A percentile compares a stretch with the other conserved stretches of the same genome.
Evolutionary conservation across 805 yeast genomes (phyloP).

Genomic region (Candida anglica): DNA sequence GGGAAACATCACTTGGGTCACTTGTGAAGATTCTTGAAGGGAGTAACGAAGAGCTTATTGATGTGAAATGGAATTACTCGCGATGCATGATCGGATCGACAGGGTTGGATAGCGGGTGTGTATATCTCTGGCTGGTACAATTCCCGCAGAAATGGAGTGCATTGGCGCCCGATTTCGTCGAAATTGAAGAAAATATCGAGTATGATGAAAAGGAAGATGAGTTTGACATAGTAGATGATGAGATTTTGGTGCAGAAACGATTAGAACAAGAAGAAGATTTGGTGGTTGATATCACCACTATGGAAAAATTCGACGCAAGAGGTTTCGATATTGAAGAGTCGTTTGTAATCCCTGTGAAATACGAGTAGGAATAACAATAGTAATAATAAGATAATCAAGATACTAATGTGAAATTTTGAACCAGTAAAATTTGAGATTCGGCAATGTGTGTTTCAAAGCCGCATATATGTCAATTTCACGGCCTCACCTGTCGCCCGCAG

Average conservation of each 20-base stretch:
- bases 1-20: slow-evolving; percentile 92
- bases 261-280: slow-evolving; percentile 61
- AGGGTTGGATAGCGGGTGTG: slow-evolving; percentile 79
- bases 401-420: too few species aligned
- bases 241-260: slow-evolving; percentile 55
- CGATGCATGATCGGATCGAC: slow-evolving; percentile 75
- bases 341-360: slow-evolving; percentile 58
- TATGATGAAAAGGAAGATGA: slow-evolving; percentile 89
- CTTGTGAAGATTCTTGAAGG: slow-evolving; percentile 86
- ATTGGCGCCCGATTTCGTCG: slow-evolving; percentile 93
- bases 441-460: too few species aligned
- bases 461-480: too few species aligned
- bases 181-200: slow-evolving; percentile 85
- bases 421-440: too few species aligned
- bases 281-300: slow-evolving; percentile 60
- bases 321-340: slow-evolving; percentile 57
- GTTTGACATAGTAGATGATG: slow-evolving; percentile 76
- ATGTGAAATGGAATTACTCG: slow-evolving; percentile 81
- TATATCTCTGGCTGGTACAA: slow-evolving; percentile 77
- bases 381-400: too few species aligned
- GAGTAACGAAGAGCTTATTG: slow-evolving; percentile 81
- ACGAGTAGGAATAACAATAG: slow-evolving; percentile 11
- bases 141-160: slow-evolving; percentile 96
- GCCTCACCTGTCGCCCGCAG: too few species aligned
- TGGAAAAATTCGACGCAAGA: slow-evolving; percentile 66